A percentile compares a stretch with the other conserved stretches of the same genome.
phyloP scores from a whole-genome alignment of 768 basidiomycete species.

The Boletellus emodensis region DNA sequence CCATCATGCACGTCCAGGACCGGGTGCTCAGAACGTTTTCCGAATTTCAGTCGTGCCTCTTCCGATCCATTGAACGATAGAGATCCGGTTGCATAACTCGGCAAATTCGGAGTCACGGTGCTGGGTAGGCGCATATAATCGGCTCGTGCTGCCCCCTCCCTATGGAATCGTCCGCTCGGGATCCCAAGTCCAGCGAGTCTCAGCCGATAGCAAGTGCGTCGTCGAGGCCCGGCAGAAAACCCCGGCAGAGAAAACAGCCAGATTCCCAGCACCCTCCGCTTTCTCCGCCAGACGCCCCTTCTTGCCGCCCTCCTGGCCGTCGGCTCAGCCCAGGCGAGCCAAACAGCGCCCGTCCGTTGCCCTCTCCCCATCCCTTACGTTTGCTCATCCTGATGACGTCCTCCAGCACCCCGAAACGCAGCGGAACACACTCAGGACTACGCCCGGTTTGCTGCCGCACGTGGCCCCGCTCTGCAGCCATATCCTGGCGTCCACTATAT shows the following conservation, averaged over 20 bases:
- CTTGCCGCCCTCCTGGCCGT: slow-evolving; percentile 26
- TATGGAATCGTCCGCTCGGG: slow-evolving; percentile 51
- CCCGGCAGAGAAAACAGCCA: slow-evolving; percentile 51
- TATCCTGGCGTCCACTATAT: slow-evolving; percentile 53
- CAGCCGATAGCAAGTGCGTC: slow-evolving; percentile 39
- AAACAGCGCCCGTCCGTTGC: slow-evolving; percentile 17
- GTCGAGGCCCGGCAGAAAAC: slow-evolving; percentile 41
- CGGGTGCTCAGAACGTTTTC: slow-evolving; percentile 10
- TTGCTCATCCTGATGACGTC: slow-evolving; percentile 9
- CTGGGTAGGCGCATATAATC: slow-evolving; percentile 17
- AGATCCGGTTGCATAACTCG: slow-evolving; percentile 23
- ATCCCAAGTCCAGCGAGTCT: slow-evolving; percentile 38
- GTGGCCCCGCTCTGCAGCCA: slow-evolving; percentile 44
- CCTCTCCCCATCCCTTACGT: background rate
- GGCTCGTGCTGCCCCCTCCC: slow-evolving; percentile 23
- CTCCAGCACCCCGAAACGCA: slow-evolving; percentile 15
- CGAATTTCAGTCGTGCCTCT: slow-evolving; percentile 3
- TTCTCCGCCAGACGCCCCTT: slow-evolving; percentile 17
- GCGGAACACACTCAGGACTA: slow-evolving; percentile 24
- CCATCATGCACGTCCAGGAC: slow-evolving; percentile 4
- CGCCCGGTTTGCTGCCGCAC: slow-evolving; percentile 35
- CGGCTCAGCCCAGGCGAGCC: slow-evolving; percentile 25
- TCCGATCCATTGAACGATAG: slow-evolving; percentile 8
- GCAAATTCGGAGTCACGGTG: slow-evolving; percentile 31
- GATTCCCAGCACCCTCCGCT: slow-evolving; percentile 22